A percentile compares a stretch with the other conserved stretches of the same genome.
Evolutionary conservation across 805 yeast genomes (phyloP).

Genomic region (Wickerhamiella allomyrinae): DNA sequence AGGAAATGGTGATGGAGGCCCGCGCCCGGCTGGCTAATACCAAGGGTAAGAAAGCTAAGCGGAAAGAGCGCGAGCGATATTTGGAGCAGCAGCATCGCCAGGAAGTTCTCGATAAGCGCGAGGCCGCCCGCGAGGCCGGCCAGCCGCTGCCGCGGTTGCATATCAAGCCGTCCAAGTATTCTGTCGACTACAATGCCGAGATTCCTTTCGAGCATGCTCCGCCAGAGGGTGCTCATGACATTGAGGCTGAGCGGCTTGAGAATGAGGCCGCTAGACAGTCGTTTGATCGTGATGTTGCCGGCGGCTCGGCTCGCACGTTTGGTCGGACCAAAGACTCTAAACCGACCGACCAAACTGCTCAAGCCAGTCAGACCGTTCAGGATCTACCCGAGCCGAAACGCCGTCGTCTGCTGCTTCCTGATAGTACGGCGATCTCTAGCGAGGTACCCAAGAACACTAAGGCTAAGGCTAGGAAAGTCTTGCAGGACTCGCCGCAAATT

Average conservation of each 20-base stretch:
- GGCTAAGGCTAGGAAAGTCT: too few species aligned
- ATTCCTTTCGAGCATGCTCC: conserved; percentile 68
- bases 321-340: neutral
- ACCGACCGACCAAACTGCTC: neutral
- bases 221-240: conserved; percentile 53
- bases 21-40: conserved; percentile 82
- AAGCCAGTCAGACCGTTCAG: neutral
- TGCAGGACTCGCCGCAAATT: too few species aligned
- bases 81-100: conserved; percentile 63
- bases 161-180: conserved; percentile 37
- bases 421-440: too few species aligned
- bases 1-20: conserved; percentile 91
- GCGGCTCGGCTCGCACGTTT: neutral
- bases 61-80: conserved; percentile 76
- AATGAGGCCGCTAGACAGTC: neutral
- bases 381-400: neutral
- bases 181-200: conserved; percentile 72
- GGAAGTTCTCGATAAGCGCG: conserved; percentile 61
- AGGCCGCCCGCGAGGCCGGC: conserved; percentile 35
- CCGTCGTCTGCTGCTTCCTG: neutral
- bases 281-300: neutral
- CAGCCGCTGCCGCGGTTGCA: conserved; percentile 3
- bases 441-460: too few species aligned
- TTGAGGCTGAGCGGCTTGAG: conserved; percentile 40
- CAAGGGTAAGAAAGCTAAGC: conserved; percentile 84